These are phyloP conservation scores for Euphorbia tirucalli DNA, from an alignment of 345 rosid genomes.

Conservation along the genomic window DNA sequence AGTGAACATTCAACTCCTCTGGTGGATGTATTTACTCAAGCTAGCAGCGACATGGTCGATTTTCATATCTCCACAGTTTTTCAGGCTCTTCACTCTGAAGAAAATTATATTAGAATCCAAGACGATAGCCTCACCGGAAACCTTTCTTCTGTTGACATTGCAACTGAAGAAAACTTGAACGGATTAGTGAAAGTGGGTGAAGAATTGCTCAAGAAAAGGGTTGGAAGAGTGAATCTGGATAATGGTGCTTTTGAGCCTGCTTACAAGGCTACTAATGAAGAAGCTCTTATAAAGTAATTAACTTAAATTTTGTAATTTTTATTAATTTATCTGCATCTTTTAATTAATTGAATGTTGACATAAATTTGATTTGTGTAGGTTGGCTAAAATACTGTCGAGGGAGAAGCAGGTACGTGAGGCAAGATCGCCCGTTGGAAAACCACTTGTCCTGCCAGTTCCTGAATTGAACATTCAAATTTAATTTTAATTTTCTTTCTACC, in stretches of 20 bases:
- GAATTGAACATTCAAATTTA: not conserved
- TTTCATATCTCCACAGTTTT: too few species aligned
- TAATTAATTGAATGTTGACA: not conserved
- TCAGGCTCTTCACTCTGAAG: too few species aligned
- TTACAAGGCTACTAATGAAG: constrained; percentile 40
- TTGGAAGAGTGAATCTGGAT: constrained; percentile 48
- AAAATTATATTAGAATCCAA: too few species aligned
- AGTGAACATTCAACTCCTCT: too few species aligned
- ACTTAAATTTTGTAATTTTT: too few species aligned
- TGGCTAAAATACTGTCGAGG: constrained; percentile 55
- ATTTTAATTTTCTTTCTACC: too few species aligned
- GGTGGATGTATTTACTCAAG: too few species aligned
- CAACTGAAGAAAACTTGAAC: constrained; percentile 49
- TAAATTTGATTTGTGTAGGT: constrained; percentile 26
- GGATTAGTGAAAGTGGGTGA: constrained; percentile 46
- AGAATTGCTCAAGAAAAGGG: constrained; percentile 46
- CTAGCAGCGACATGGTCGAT: too few species aligned
- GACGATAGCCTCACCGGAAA: too few species aligned
- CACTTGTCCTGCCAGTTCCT: not conserved
- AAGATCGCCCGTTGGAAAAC: constrained; percentile 32
- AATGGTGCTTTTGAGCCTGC: constrained; percentile 41
- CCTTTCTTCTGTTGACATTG: constrained; percentile 53
- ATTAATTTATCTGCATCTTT: too few species aligned
- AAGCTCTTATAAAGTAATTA: constrained; percentile 50
- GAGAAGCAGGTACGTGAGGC: constrained; percentile 49